phyloP scores from a whole-genome alignment of 371 early-diverging fungal genomes.

The Encephalitozoon cuniculi region DNA sequence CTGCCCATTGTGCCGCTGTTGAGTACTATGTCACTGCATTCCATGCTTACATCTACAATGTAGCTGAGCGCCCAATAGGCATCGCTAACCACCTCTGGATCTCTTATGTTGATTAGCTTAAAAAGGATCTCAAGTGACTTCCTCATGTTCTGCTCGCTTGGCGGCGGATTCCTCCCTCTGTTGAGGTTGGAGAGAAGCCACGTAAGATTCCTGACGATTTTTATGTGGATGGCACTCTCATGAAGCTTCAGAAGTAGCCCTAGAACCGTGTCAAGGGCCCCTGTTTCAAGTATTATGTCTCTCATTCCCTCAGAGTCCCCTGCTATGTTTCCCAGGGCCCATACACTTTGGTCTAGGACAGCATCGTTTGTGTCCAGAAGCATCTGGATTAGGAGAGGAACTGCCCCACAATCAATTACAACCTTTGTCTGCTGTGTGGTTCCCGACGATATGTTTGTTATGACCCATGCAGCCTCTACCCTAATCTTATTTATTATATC shows the following conservation, averaged over 20 bases:
- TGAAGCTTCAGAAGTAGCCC: slow-evolving; percentile 65
- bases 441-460: slow-evolving; percentile 99
- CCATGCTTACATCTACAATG: slow-evolving; percentile 82
- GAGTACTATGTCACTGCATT: slow-evolving; percentile 86
- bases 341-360: slow-evolving; percentile 96
- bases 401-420: slow-evolving; percentile 82
- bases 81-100: slow-evolving; percentile 89
- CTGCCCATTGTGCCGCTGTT: slow-evolving; percentile 66
- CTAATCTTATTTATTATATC: slow-evolving; percentile 59
- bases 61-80: slow-evolving; percentile 98
- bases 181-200: slow-evolving; percentile 98
- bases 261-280: slow-evolving; percentile 73
- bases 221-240: slow-evolving; percentile 12
- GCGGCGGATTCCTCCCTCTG: slow-evolving; percentile 90
- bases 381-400: slow-evolving; percentile 80
- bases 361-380: slow-evolving; percentile 72
- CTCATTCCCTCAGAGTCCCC: slow-evolving; percentile 89
- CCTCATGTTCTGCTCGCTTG: slow-evolving; percentile 62
- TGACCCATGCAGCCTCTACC: slow-evolving; percentile 98
- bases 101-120: slow-evolving; percentile 66
- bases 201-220: slow-evolving; percentile 87
- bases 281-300: slow-evolving; percentile 75
- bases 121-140: slow-evolving; percentile 69
- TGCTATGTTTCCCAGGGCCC: slow-evolving; percentile 99
- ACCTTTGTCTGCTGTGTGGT: slow-evolving; percentile 81